A percentile compares a stretch with the other conserved stretches of the same genome.
Evolutionary conservation across 768 basidiomycete species (phyloP).

Genomic region (Collybia sp.): DNA sequence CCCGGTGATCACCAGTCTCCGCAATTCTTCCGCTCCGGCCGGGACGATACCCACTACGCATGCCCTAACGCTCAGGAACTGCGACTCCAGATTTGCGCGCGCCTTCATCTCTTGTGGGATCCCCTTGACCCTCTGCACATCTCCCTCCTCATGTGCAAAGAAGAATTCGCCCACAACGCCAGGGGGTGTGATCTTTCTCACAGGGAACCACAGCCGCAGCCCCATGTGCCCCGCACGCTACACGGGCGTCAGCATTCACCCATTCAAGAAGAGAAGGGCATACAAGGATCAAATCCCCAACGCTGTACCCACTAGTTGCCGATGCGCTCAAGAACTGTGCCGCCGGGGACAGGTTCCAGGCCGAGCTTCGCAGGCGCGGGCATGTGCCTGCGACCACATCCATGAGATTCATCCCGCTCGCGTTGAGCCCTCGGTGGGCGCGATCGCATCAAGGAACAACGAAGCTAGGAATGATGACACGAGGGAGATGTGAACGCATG

Average conservation of each 20-base stretch:
- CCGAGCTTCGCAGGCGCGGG: conserved; percentile 75
- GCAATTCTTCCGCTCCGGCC: conserved; percentile 45
- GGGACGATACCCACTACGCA: conserved; percentile 69
- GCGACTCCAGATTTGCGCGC: conserved; percentile 79
- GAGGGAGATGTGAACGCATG: conserved; percentile 74
- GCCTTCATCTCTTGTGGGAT: conserved; percentile 51
- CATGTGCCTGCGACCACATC: conserved; percentile 69
- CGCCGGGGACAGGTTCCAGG: conserved; percentile 69
- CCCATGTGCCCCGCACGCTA: conserved; percentile 56
- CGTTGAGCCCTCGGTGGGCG: conserved; percentile 82
- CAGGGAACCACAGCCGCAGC: conserved; percentile 79
- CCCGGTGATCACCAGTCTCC: conserved; percentile 71
- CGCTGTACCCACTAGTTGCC: conserved; percentile 65
- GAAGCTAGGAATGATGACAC: conserved; percentile 86
- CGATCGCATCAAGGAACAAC: conserved; percentile 71
- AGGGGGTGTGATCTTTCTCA: conserved; percentile 85
- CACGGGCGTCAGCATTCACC: too few species aligned
- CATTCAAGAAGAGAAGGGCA: conserved; percentile 3
- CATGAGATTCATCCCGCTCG: conserved; percentile 90
- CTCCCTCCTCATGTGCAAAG: conserved; percentile 33
- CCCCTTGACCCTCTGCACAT: conserved; percentile 23
- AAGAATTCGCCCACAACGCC: conserved; percentile 65
- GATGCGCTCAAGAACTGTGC: conserved; percentile 60
- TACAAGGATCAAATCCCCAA: conserved; percentile 73
- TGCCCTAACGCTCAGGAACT: conserved; percentile 76